A percentile compares a stretch with the other conserved stretches of the same genome.
phyloP scores from a whole-genome alignment of 2,329 filamentous ascomycete species.

The Chaetothyriales sp. region DNA sequence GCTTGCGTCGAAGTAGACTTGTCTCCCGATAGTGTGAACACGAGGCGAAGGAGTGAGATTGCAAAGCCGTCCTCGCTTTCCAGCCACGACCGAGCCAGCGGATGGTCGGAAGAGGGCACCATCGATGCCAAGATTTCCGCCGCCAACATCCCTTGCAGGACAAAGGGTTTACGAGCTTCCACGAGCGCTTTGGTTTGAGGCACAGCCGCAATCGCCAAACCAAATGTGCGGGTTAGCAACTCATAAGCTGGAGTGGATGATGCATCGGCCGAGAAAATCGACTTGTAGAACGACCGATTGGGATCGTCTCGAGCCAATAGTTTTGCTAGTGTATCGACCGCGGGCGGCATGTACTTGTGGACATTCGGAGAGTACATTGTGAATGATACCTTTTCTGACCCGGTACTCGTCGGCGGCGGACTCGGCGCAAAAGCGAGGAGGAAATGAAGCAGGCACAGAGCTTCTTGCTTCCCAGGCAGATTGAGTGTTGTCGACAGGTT shows the following conservation, averaged over 20 bases:
- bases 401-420: constrained; percentile 46
- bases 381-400: constrained; percentile 53
- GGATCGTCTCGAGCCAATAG: constrained; percentile 84
- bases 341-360: constrained; percentile 78
- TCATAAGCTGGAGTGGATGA: constrained; percentile 52
- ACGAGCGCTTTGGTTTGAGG: constrained; percentile 56
- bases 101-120: constrained; percentile 53
- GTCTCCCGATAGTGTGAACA: constrained; percentile 54
- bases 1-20: constrained; percentile 22
- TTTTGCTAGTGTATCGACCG: constrained; percentile 81
- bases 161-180: constrained; percentile 69
- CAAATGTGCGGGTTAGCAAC: constrained; percentile 74
- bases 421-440: constrained; percentile 77
- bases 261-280: constrained; percentile 62
- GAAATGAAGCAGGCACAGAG: constrained; percentile 72
- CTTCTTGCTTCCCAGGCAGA: constrained; percentile 73
- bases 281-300: constrained; percentile 70
- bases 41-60: constrained; percentile 59
- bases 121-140: constrained; percentile 76
- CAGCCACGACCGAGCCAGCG: constrained; percentile 65
- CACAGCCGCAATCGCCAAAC: constrained; percentile 67
- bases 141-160: constrained; percentile 83
- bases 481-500: constrained; percentile 72
- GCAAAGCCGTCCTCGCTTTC: constrained; percentile 72
- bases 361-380: constrained; percentile 62